Percentiles rank a stretch among this genome's conserved stretches.
Conservation (phyloP, 306 rosid species). For the Vigna radiata region DNA sequence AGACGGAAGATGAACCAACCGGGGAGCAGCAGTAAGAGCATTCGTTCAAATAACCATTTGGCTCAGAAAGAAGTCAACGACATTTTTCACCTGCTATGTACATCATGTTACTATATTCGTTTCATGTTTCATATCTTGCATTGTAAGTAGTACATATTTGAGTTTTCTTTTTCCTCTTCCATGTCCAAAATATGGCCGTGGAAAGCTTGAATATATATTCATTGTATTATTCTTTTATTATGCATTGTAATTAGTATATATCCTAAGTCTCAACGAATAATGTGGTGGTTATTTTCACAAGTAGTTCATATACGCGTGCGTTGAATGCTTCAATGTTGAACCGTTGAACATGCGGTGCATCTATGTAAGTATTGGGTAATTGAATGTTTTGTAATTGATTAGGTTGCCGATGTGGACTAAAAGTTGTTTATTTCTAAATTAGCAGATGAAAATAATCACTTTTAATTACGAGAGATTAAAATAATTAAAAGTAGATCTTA, state of each 20-base stretch:
- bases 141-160: conserved; percentile 29
- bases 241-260: not conserved
- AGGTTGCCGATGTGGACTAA: no score
- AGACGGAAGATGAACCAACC: conserved; percentile 51
- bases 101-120: conserved; percentile 33
- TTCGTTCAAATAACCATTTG: conserved; percentile 41
- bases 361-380: not conserved
- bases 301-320: not conserved
- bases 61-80: conserved; percentile 40
- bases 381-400: no score
- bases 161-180: conserved; percentile 34
- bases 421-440: no score
- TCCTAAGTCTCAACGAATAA: not conserved
- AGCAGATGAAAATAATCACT: no score
- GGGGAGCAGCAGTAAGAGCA: not conserved
- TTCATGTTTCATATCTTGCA: conserved; percentile 2
- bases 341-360: not conserved
- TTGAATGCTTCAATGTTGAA: conserved; percentile 13
- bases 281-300: not conserved
- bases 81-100: conserved; percentile 41
- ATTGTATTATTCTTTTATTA: conserved; percentile 13
- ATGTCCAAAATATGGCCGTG: conserved; percentile 37
- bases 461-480: no score
- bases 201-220: conserved; percentile 35
- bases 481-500: not conserved